phyloP scores from a whole-genome alignment of 192 early-diverging fungal genomes.

The Coemansia sp. region DNA sequence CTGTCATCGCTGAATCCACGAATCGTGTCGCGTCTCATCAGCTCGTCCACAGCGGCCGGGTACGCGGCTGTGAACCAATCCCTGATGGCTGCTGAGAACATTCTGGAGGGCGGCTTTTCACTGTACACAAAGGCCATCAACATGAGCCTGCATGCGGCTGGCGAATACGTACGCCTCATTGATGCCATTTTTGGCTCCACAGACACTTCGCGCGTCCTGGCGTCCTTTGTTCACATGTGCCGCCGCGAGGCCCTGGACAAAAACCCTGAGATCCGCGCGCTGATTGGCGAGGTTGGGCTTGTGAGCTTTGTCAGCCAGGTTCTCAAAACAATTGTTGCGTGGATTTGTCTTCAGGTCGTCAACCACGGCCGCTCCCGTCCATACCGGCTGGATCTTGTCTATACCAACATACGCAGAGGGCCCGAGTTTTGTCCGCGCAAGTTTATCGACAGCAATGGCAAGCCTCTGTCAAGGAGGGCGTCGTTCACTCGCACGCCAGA shows the following conservation, averaged over 20 bases:
- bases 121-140: constrained; percentile 75
- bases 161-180: constrained; percentile 86
- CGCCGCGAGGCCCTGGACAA: constrained; percentile 70
- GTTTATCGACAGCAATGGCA: constrained; percentile 40
- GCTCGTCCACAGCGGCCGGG: constrained; percentile 35
- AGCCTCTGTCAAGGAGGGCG: constrained; percentile 11
- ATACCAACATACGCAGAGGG: constrained; percentile 26
- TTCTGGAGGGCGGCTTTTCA: constrained; percentile 68
- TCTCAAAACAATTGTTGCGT: constrained; percentile 82
- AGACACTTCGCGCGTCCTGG: constrained; percentile 86
- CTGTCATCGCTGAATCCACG: constrained; percentile 46
- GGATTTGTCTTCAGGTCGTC: constrained; percentile 80
- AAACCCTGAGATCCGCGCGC: constrained; percentile 62
- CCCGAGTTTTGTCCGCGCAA: constrained; percentile 39
- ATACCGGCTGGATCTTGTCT: constrained; percentile 51
- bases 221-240: constrained; percentile 77
- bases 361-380: constrained; percentile 61
- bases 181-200: constrained; percentile 95
- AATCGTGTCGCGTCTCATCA: constrained; percentile 40
- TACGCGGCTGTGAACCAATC: constrained; percentile 44
- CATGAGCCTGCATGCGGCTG: constrained; percentile 68
- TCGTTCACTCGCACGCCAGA: background rate
- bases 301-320: constrained; percentile 70
- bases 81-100: constrained; percentile 34
- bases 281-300: constrained; percentile 60